Base-by-base conservation (phyloP, 2,329 filamentous ascomycete species). In the Dactylellina cionopaga region DNA sequence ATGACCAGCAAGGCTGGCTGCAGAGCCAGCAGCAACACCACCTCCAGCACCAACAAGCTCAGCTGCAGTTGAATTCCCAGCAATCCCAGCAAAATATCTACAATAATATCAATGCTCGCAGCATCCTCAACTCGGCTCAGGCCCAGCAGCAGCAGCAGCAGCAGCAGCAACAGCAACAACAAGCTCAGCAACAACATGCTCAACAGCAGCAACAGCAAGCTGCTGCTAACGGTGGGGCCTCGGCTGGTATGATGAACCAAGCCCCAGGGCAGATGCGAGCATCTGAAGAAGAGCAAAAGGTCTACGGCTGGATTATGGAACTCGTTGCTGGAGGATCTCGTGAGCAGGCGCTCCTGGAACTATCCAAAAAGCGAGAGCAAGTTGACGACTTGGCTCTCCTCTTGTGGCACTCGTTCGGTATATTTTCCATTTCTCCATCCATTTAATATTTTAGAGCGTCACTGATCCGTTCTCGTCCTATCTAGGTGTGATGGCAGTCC, bases 331-430 rank as follows among this genome's bases (percentile, higher is more conserved):
- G 76, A 15, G 76, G 75, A 3, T 93, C 92, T 25, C 87, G 95
- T 74, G 95, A 98, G 83, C 89, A 92, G 3, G 95, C 95, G 52
- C 85, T 99, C 60, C 85, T 99, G 78, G 95, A 99, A 81, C 85
- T 99, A 55, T 98, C 94, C 83, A 99, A 99, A 85, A 99, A 99
- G 86, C 86, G 95, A 65, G 95, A 99, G 82, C 95, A 98, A 81
- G 95, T 99, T 13, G 94, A 95, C 0, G 95, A 99, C 83, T 84
- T 99, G 70, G 95, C 95, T 47, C 84, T 99, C 77, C 96, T 99
- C 74, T 84, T 99, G 74, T 99, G 95, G 95, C 95, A 99, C 81
- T 98, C 94, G 2, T 98, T 97, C 79, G 95, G 94, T 96, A 87
- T 75, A 88, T 81, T 58, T 13, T 37, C 24, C 17, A 33, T 0